Conservation (phyloP, 306 rosid species). For the Crataegus laevigata region DNA sequence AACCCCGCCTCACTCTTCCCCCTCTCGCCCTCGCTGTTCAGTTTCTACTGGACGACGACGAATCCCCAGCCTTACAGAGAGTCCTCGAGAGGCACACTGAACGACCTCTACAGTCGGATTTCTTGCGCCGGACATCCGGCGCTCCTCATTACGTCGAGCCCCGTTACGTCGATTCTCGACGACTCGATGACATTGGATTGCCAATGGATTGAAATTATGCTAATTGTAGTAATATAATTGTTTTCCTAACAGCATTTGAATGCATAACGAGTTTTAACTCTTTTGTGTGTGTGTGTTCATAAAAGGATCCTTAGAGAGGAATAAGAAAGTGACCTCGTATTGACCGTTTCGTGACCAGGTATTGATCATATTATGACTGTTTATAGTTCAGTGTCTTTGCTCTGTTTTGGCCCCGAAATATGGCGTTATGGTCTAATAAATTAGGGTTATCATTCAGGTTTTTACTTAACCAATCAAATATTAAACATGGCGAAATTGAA, state of each 20-base stretch:
- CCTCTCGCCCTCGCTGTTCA: too few relatives aligned
- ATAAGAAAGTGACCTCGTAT: too few relatives aligned
- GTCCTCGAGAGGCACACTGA: too few relatives aligned
- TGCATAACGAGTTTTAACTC: too few relatives aligned
- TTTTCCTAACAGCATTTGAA: too few relatives aligned
- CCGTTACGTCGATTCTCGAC: constrained; percentile 12
- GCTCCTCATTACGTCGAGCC: neutral
- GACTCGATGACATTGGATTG: neutral
- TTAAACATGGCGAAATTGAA: neutral
- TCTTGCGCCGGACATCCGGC: neutral
- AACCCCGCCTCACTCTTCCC: too few relatives aligned
- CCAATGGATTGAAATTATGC: neutral
- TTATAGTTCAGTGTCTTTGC: neutral
- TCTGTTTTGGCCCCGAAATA: too few relatives aligned
- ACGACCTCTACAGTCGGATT: constrained; percentile 8
- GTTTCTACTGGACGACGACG: neutral
- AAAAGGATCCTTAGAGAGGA: too few relatives aligned
- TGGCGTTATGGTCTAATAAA: too few relatives aligned
- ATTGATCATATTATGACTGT: neutral
- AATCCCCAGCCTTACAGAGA: neutral
- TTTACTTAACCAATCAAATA: neutral
- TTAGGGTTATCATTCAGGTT: too few relatives aligned
- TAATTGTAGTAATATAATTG: neutral
- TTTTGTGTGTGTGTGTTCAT: neutral
- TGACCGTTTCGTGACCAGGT: too few relatives aligned